phyloP scores from a whole-genome alignment of 1,284 basidiomycete species.

The Ganoderma resinaceum region DNA sequence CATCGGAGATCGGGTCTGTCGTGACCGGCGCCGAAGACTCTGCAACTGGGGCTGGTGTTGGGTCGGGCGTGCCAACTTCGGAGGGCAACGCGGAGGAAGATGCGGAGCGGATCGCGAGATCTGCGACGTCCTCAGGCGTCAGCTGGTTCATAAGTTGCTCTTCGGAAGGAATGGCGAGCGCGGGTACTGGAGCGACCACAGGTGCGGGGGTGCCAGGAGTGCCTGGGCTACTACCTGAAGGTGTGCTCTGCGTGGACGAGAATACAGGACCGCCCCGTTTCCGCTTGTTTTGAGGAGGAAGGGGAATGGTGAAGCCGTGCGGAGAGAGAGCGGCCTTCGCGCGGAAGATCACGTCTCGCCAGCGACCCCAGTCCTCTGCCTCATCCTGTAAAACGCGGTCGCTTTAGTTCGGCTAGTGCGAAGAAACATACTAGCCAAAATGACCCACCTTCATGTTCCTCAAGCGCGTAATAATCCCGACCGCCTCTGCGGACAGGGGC shows the following conservation, averaged over 20 bases:
- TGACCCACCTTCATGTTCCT: conserved; percentile 80
- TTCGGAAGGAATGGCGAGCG: not conserved
- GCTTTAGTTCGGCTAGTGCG: too few species aligned
- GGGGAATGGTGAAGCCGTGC: conserved; percentile 51
- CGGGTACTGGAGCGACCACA: not conserved
- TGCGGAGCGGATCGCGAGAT: conserved; percentile 28
- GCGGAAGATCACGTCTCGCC: conserved; percentile 84
- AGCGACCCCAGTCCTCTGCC: conserved; percentile 91
- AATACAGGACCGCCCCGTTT: conserved; percentile 57
- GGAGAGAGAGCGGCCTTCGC: conserved; percentile 70
- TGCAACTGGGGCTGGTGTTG: conserved; percentile 8
- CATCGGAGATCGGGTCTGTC: conserved; percentile 13
- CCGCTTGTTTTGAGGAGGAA: conserved; percentile 64
- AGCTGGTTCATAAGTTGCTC: conserved; percentile 43
- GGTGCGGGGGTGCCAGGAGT: not conserved
- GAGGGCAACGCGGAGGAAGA: not conserved
- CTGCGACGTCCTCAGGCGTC: conserved; percentile 49
- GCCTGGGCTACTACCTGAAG: not conserved
- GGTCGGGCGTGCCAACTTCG: conserved; percentile 5
- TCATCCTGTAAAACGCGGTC: conserved; percentile 68
- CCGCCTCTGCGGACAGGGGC: conserved; percentile 82
- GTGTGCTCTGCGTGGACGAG: not conserved
- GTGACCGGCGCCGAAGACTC: conserved; percentile 14
- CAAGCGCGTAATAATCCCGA: conserved; percentile 84
- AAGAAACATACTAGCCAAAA: not conserved